Conservation (phyloP, 2,329 filamentous ascomycete species). For the Neopestalotiopsis clavispora region DNA sequence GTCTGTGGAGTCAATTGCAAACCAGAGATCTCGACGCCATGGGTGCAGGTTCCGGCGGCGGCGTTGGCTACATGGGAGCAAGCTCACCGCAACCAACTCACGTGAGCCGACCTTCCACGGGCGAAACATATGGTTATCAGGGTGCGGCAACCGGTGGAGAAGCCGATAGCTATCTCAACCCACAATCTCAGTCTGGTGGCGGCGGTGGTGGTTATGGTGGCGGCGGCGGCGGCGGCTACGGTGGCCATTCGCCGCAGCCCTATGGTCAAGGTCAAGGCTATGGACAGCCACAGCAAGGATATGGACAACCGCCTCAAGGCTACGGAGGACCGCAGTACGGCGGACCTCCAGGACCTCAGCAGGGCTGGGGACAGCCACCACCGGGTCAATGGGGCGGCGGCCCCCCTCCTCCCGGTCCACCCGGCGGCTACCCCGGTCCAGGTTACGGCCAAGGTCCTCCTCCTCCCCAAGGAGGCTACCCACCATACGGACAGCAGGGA, state of each 20-base stretch:
- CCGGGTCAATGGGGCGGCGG: constrained; percentile 16
- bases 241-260: constrained; percentile 19
- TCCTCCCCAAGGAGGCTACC: not conserved
- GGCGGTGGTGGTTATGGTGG: constrained; percentile 22
- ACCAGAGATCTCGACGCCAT: constrained; percentile 62
- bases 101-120: constrained; percentile 31
- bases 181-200: constrained; percentile 11
- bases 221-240: constrained; percentile 24
- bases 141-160: constrained; percentile 30
- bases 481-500: not conserved
- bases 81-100: constrained; percentile 37
- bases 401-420: constrained; percentile 11
- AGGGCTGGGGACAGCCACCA: constrained; percentile 23
- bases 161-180: constrained; percentile 22
- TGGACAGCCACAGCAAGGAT: constrained; percentile 9
- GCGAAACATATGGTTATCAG: constrained; percentile 47
- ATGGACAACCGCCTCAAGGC: constrained; percentile 16
- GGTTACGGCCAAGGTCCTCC: constrained; percentile 12
- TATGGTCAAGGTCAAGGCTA: constrained; percentile 21
- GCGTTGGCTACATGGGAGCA: constrained; percentile 37
- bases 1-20: constrained; percentile 66
- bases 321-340: constrained; percentile 28
- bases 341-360: constrained; percentile 18
- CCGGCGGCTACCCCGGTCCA: constrained; percentile 20
- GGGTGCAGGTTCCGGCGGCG: constrained; percentile 49